A percentile compares a stretch with the other conserved stretches of the same genome.
Evolutionary conservation across 129 eudicot species (phyloP).

Genomic region (Kitagawia praeruptora): DNA sequence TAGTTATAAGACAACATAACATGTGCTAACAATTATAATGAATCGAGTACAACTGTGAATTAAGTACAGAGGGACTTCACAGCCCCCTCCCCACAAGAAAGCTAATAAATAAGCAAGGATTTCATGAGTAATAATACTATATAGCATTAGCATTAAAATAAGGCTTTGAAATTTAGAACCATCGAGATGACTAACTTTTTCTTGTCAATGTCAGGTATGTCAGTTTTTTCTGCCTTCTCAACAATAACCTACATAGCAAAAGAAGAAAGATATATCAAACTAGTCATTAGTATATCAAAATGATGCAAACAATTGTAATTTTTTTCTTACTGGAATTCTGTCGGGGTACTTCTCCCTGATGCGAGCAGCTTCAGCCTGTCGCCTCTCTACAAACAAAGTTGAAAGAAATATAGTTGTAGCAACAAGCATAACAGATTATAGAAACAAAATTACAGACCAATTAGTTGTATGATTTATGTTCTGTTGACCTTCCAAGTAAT

Average conservation of each 20-base stretch:
- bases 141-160: background rate
- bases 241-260: slow-evolving; percentile 65
- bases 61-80: background rate
- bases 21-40: background rate
- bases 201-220: slow-evolving; percentile 95
- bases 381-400: slow-evolving; percentile 46
- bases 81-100: background rate
- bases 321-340: slow-evolving; percentile 67
- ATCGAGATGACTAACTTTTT: slow-evolving; percentile 54
- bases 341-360: slow-evolving; percentile 97
- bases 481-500: background rate
- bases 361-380: slow-evolving; percentile 97
- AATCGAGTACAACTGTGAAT: background rate
- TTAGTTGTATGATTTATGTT: background rate
- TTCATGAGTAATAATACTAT: background rate
- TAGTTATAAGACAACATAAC: background rate
- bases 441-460: background rate
- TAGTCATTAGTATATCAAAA: background rate
- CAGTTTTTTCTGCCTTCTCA: slow-evolving; percentile 91
- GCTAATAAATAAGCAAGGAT: background rate
- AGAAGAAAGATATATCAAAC: slow-evolving; percentile 1
- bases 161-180: background rate
- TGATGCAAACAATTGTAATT: background rate
- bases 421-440: background rate
- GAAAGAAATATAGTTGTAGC: background rate